Conservation (phyloP, 345 rosid genomes). For the Eucalyptus marginata region DNA sequence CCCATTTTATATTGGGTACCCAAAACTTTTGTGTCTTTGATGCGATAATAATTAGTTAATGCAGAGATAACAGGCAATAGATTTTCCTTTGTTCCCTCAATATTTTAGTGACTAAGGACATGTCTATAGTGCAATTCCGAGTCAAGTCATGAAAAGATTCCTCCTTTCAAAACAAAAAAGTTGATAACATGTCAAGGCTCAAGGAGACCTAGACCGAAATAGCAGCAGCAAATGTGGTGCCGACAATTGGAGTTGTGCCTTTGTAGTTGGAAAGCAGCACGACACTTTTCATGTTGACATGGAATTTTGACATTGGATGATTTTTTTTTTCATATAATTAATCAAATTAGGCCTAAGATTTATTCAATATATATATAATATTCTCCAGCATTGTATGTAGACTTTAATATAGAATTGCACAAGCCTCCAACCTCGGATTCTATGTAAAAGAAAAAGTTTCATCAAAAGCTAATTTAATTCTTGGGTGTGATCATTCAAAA, state of each 20-base stretch:
- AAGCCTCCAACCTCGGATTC: neutral
- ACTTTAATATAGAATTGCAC: neutral
- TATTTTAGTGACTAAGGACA: neutral
- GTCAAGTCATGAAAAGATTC: neutral
- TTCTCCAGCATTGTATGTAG: neutral
- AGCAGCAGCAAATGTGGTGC: neutral
- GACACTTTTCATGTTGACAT: neutral
- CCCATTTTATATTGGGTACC: neutral
- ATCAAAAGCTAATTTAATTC: neutral
- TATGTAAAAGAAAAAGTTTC: neutral
- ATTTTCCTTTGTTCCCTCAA: neutral
- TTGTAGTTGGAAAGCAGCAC: neutral
- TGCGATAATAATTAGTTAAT: neutral
- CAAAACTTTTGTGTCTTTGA: neutral
- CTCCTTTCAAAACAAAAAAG: neutral
- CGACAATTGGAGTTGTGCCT: neutral
- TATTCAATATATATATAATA: neutral
- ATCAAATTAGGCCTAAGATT: neutral
- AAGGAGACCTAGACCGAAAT: neutral
- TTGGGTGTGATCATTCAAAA: neutral
- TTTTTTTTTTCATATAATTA: neutral
- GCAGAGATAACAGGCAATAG: neutral
- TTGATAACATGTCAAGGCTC: neutral
- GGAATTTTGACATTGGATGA: neutral
- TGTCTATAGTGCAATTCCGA: neutral